Percentiles rank a stretch among this genome's conserved stretches.
Conservation (phyloP, 169 alveolate species). For the Plasmodium vivax region DNA sequence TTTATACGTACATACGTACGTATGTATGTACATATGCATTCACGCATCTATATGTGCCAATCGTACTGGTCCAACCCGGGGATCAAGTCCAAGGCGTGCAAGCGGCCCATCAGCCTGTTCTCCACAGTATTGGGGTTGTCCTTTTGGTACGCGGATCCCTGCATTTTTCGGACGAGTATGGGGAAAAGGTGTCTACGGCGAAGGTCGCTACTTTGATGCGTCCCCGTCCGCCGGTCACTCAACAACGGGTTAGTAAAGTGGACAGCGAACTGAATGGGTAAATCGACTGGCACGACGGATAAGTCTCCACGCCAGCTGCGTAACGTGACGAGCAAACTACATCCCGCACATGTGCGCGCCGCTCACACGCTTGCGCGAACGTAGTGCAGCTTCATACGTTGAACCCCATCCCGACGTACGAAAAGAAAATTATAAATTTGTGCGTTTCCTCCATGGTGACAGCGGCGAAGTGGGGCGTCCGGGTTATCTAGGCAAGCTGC, state of each 20-base stretch:
- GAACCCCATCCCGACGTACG: constrained; percentile 57
- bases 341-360: not conserved
- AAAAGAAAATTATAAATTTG: constrained; percentile 40
- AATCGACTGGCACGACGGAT: not conserved
- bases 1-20: not conserved
- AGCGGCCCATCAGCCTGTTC: constrained; percentile 31
- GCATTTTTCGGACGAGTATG: not conserved
- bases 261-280: not conserved
- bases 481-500: not conserved
- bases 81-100: constrained; percentile 18
- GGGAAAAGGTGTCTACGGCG: not conserved
- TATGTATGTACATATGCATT: not conserved
- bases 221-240: not conserved
- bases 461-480: not conserved
- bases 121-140: constrained; percentile 66
- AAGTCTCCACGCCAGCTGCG: not conserved
- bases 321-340: not conserved
- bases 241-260: not conserved
- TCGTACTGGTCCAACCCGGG: constrained; percentile 9
- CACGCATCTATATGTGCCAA: not conserved
- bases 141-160: constrained; percentile 73
- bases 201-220: not conserved
- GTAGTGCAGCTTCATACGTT: constrained; percentile 9
- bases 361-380: not conserved
- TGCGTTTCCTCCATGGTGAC: constrained; percentile 31